Conservation (phyloP, 345 rosid genomes). For the Fremontodendron californicum region DNA sequence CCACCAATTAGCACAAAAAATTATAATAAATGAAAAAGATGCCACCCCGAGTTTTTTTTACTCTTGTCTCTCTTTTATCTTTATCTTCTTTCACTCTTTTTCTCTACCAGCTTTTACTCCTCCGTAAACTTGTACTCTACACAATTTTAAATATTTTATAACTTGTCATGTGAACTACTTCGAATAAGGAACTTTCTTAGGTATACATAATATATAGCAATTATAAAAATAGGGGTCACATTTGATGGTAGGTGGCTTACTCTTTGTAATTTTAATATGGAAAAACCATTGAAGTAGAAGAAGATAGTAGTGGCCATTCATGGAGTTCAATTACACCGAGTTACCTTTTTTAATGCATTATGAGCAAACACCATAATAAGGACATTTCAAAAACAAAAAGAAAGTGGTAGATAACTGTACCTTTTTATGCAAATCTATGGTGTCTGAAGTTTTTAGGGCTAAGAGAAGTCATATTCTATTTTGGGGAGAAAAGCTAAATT, state of each 20-base stretch:
- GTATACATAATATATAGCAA: no score
- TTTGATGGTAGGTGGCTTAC: background rate
- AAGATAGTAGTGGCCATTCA: background rate
- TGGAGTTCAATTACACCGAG: background rate
- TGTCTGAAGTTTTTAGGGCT: no score
- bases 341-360: background rate
- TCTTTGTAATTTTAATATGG: no score
- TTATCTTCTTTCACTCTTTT: background rate
- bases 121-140: background rate
- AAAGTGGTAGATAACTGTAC: no score
- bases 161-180: background rate
- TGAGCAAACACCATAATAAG: background rate
- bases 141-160: no score
- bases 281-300: background rate
- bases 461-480: no score
- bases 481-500: no score
- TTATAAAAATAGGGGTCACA: background rate
- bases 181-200: background rate
- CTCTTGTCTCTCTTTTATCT: background rate
- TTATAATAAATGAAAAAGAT: no score
- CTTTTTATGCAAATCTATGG: no score
- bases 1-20: background rate
- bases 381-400: no score
- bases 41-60: no score
- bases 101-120: background rate